Evolutionary conservation across 202 grass and related monocot species (phyloP), one percentile per base, ranked within the genome.

Genomic region (Hordeum pubiflorum): DNA sequence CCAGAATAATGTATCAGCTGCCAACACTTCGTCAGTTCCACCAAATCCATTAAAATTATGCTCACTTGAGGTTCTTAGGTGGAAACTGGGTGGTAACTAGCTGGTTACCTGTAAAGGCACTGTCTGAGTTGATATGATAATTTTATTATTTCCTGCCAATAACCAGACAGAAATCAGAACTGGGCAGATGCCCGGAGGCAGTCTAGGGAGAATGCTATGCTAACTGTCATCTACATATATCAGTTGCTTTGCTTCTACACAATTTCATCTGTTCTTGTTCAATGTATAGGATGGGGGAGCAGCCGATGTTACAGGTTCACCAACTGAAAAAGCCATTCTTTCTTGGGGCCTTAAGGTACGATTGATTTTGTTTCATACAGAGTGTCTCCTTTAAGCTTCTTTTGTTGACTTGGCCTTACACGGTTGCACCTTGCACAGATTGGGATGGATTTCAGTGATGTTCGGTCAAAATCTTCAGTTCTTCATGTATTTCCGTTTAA

Each of bases 271-370:
- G 58, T 87, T 61, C 1, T 50, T 81, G 26, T 72, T 75, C 56
- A 32, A 24, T 83, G 75, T 58, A 59, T 86, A 94, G 95, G 92
- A 93, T 85, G 88, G 89, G 41, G 80, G 82, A 89, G 84, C 37
- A 78, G 73, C 67, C 50, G 92, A 98, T 79, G 34, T 98, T 58
- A 85, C 86, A 24, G 95, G 92, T 56, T 89, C 95, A 10, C 95
- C 95, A 84, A 98, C 95, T 52, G 95, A 98, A 85, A 98, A 98
- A 59, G 88, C 92, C n/a, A 83, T 98, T 72, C 92, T 98, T 89
- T 94, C 79, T 74, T 98, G 95, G 92, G 92, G 95, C 36, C 83
- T 92, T 73, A 91, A 92, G 90, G 94, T 94, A 89, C 39, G 80
- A 60, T 23, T 80, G 24, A 73, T 74, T 23, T 65, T 59, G 27